A percentile compares a stretch with the other conserved stretches of the same genome.
These are phyloP conservation scores for Pyrus communis DNA, from an alignment of 306 rosid genomes.

Conservation along the genomic window DNA sequence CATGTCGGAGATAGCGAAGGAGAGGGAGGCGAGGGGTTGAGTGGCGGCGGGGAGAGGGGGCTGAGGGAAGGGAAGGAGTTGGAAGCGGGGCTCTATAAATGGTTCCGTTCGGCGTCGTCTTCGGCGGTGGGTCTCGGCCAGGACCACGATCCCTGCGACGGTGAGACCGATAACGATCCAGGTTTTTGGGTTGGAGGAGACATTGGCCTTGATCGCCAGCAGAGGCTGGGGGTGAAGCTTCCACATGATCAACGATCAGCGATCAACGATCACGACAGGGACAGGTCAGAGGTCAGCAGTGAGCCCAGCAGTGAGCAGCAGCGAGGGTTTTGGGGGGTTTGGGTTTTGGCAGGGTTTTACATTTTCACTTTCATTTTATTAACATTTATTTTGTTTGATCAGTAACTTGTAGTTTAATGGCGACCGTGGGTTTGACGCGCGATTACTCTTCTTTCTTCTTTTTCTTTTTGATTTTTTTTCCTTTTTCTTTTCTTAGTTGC, in stretches of 20 bases:
- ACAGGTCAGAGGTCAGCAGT: not conserved
- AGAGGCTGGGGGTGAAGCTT: constrained; percentile 11
- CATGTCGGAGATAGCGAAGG: constrained; percentile 62
- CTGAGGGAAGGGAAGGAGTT: constrained; percentile 59
- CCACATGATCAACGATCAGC: constrained; percentile 24
- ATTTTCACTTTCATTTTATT: not conserved
- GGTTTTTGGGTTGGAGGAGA: constrained; percentile 54
- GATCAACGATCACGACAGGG: not conserved
- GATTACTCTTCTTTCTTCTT: not conserved
- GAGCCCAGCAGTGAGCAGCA: not conserved
- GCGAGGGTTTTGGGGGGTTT: not conserved
- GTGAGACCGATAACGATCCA: constrained; percentile 58
- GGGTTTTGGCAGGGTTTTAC: constrained; percentile 61
- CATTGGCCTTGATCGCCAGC: constrained; percentile 35
- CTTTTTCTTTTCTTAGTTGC: no score
- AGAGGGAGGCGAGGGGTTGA: constrained; percentile 35
- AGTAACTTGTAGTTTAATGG: no score
- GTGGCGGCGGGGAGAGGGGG: constrained; percentile 53
- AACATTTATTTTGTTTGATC: not conserved
- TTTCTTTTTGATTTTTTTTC: no score
- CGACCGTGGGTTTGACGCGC: not conserved
- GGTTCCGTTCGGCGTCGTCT: constrained; percentile 27
- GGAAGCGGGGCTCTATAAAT: constrained; percentile 42
- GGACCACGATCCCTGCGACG: constrained; percentile 43
- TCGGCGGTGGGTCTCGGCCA: constrained; percentile 38